Evolutionary conservation across 2,329 filamentous ascomycete species (phyloP).

Genomic region (Penicillium sp.): DNA sequence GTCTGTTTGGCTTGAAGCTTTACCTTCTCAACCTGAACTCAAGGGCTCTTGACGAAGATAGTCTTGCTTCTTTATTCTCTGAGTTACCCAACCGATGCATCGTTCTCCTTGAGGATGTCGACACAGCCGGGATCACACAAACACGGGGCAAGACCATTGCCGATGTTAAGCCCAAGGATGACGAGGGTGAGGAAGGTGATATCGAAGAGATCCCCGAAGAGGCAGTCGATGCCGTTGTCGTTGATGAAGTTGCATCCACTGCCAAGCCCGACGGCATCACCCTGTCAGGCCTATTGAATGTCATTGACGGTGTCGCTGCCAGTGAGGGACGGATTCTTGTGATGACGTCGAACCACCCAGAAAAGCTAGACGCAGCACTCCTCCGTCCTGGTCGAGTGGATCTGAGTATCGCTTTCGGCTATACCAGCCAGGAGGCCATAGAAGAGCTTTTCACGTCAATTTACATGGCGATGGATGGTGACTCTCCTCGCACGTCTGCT

Average conservation of each 20-base stretch:
- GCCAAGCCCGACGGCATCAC: constrained; percentile 52
- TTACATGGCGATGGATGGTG: constrained; percentile 34
- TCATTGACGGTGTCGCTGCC: constrained; percentile 68
- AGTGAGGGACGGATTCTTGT: constrained; percentile 70
- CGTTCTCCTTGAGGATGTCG: constrained; percentile 74
- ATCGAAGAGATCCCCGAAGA: neutral
- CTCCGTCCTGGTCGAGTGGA: constrained; percentile 68
- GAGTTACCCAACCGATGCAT: constrained; percentile 69
- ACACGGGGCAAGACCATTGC: constrained; percentile 32
- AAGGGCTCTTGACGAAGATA: constrained; percentile 63
- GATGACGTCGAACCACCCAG: constrained; percentile 70
- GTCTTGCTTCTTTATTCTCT: constrained; percentile 62
- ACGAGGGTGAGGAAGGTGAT: neutral
- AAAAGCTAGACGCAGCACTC: constrained; percentile 64
- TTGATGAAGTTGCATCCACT: constrained; percentile 8
- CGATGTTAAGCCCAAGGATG: neutral
- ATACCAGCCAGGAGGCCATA: constrained; percentile 36
- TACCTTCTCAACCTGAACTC: constrained; percentile 72
- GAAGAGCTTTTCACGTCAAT: constrained; percentile 43
- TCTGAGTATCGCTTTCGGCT: constrained; percentile 59
- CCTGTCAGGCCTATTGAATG: constrained; percentile 67
- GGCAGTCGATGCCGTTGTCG: constrained; percentile 17
- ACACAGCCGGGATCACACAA: constrained; percentile 69
- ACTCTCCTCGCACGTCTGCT: constrained; percentile 17
- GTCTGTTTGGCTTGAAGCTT: constrained; percentile 68